Evolutionary conservation across 1,284 basidiomycete species (phyloP), one percentile per base, ranked within the genome.

Genomic region (Tilletia caries): DNA sequence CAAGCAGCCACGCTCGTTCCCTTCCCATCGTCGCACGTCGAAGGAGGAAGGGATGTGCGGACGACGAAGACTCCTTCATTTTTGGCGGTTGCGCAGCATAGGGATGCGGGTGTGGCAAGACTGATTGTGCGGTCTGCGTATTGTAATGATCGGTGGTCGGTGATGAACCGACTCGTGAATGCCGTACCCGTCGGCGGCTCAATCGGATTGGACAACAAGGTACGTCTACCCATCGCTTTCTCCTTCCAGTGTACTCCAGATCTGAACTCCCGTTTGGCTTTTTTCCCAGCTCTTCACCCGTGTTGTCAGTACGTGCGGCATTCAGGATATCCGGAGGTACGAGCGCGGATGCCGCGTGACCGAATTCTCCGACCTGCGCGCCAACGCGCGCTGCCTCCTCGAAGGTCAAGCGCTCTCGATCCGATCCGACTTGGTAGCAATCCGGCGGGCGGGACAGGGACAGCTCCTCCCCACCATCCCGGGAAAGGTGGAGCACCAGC

Each of bases 381-480:
- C 70, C 2, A 71, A 71, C 43, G 60, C 70, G 18, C 70, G 70
- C 1, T 71, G 67, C 33, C 50, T 65, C 5, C 13, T 71, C 23
- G 70, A 71, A 25, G 70, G 70, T 20, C 70, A 71, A 37, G 70
- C 70, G 12, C 23, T 71, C 29, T 27, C 67, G 6, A n/a, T 66
- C 13, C 65, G 67, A 3, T 33, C 67, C 2, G 41, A 20, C 54
- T n/a, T 62, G 23, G 37, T 41, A 15, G 37, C 37, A 41, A 41
- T 41, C 2, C 37, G 2, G 37, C 37, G 15, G 15, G 37, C 37
- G 37, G 37, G 10, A 27, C 15, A 12, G 41, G 64, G 41, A 18
- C 10, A 41, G 15, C 37, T 41, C 10, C 37, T 41, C 15, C 37
- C 10, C 15, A 41, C 15, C 37, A 6, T 41, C 37, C 37, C 41